A percentile compares a stretch with the other conserved stretches of the same genome.
Evolutionary conservation across 2,329 filamentous ascomycete species (phyloP).

Genomic region (Colletotrichum incanum): DNA sequence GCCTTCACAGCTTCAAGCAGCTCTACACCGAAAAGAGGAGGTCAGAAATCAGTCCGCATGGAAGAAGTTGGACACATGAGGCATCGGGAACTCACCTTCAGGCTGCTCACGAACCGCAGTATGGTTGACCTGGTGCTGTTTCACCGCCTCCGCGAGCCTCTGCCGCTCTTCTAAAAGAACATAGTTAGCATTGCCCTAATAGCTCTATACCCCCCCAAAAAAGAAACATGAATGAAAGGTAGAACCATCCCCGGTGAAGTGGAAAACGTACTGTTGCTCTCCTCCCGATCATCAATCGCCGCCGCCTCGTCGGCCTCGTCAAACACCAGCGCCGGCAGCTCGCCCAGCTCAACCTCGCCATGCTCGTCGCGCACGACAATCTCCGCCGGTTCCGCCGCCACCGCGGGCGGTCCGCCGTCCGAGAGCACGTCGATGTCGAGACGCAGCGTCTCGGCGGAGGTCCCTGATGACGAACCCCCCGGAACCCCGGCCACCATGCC

Average conservation of each 20-base stretch:
- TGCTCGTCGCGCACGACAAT: slow-evolving; percentile 76
- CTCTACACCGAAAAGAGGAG: slow-evolving; percentile 63
- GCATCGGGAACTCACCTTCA: slow-evolving; percentile 48
- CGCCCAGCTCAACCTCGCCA: slow-evolving; percentile 74
- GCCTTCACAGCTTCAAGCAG: slow-evolving; percentile 78
- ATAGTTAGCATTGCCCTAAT: slow-evolving; percentile 47
- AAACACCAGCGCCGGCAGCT: slow-evolving; percentile 67
- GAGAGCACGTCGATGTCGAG: slow-evolving; percentile 63
- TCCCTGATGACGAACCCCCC: slow-evolving; percentile 45
- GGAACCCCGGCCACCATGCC: slow-evolving; percentile 19
- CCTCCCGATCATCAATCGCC: slow-evolving; percentile 70
- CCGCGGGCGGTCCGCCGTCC: slow-evolving; percentile 47
- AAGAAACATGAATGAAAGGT: not conserved
- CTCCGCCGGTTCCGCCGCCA: slow-evolving; percentile 55
- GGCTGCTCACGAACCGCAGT: slow-evolving; percentile 73
- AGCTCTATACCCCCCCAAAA: slow-evolving; percentile 44
- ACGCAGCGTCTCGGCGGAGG: slow-evolving; percentile 63
- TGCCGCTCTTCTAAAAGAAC: slow-evolving; percentile 69
- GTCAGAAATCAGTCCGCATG: slow-evolving; percentile 3
- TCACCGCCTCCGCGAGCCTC: slow-evolving; percentile 73
- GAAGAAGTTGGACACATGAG: not conserved
- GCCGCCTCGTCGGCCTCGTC: slow-evolving; percentile 70
- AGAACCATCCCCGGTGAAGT: not conserved
- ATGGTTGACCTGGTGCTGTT: slow-evolving; percentile 71
- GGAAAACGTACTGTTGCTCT: slow-evolving; percentile 66